Evolutionary conservation across 495 filamentous ascomycete genomes (phyloP), one percentile per base, ranked within the genome.

Genomic region (Penicillium lividum): DNA sequence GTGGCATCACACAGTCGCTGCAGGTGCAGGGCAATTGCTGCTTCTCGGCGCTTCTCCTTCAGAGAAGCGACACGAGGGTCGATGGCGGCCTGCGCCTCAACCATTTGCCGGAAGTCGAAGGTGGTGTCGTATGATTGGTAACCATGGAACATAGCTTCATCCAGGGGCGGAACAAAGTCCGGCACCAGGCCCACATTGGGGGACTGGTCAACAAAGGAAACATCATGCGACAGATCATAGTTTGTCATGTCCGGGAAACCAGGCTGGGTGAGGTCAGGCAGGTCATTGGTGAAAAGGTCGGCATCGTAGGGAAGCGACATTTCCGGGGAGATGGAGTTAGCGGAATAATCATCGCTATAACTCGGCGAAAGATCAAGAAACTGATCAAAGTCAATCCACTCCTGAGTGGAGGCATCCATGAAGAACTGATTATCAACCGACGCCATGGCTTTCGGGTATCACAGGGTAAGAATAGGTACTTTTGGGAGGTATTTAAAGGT

Each of bases 31-130:
- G 72, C 75, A 54, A 80, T 80, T 5, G 73, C 67, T 5, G 77
- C 75, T 44, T 80, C 77, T 13, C 69, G 67, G 42, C 74, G 72
- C 69, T 80, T 80, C 63, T 78, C 73, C 57, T 80, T 79, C 43
- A 64, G 56, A 5, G 77, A 73, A 31, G 67, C 65, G 34, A 61
- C 59, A 22, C 75, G 60, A 2, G 67, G 47, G 53, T 77, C 75
- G 3, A 65, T 57, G 7, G 73, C 67, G 8, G 75, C 77, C 57
- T 74, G 74, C n/a, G 72, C 62, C 60, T 78, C 74, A 8, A 78
- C 74, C 64, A 73, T 54, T 16, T 69, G 57, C n/a, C 75, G 69
- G 54, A 78, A 67, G 47, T 65, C 62, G 1, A 61, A 66, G 34
- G 34, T 55, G 49, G 46, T 56, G 16, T 62, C 65, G 40, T 68